Percentiles rank a stretch among this genome's conserved stretches.
Evolutionary conservation across 805 yeast species (phyloP).

Genomic region (Tanozyma kutaoensis): DNA sequence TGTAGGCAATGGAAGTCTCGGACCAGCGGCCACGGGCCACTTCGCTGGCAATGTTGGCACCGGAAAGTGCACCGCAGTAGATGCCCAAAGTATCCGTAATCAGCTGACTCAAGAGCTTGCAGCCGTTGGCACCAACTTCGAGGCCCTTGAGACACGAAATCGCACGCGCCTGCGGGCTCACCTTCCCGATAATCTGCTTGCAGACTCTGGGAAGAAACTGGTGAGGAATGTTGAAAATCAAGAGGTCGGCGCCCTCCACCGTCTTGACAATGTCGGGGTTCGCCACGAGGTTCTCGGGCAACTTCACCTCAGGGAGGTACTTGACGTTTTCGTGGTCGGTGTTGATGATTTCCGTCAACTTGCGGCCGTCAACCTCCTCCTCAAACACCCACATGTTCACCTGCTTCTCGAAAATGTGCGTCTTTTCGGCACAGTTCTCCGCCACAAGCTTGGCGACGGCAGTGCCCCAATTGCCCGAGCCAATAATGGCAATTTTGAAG

Average conservation of each 20-base stretch:
- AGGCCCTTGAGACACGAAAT: slow-evolving; percentile 33
- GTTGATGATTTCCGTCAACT: slow-evolving; percentile 31
- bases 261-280: slow-evolving; percentile 24
- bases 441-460: slow-evolving; percentile 32
- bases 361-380: slow-evolving; percentile 25
- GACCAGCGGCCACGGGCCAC: slow-evolving; percentile 34
- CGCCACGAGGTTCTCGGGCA: slow-evolving; percentile 28
- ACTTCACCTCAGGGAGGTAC: slow-evolving; percentile 28
- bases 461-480: slow-evolving; percentile 37
- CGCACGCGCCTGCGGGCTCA: slow-evolving; percentile 25
- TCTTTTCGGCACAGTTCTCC: slow-evolving; percentile 26
- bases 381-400: slow-evolving; percentile 35
- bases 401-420: slow-evolving; percentile 21
- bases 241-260: slow-evolving; percentile 26
- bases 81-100: slow-evolving; percentile 30
- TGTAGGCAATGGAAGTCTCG: slow-evolving; percentile 32
- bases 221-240: slow-evolving; percentile 33
- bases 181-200: slow-evolving; percentile 24
- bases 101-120: slow-evolving; percentile 29
- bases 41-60: slow-evolving; percentile 35
- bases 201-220: slow-evolving; percentile 28
- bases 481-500: slow-evolving; percentile 27
- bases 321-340: slow-evolving; percentile 29
- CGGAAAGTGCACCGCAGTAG: slow-evolving; percentile 31
- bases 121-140: slow-evolving; percentile 29